Percentiles rank a stretch among this genome's conserved stretches.
Conservation (phyloP, 805 yeast species). For the Teunomyces kruisii region DNA sequence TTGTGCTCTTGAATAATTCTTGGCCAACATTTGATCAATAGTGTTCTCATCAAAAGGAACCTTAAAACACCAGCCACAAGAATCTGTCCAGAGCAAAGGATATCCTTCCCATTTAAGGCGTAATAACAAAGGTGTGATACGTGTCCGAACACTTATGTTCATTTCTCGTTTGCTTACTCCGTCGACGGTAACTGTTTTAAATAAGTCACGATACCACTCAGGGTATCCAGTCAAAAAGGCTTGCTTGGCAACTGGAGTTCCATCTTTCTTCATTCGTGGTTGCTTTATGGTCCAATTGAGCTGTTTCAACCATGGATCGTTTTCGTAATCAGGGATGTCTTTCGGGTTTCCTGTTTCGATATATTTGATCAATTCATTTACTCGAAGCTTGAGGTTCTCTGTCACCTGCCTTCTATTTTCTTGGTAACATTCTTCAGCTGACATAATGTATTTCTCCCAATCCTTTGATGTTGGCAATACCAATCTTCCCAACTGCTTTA, state of each 20-base stretch:
- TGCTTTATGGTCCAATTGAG: conserved; percentile 81
- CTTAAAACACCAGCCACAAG: conserved; percentile 86
- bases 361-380: conserved; percentile 52
- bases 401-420: conserved; percentile 57
- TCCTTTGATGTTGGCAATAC: conserved; percentile 72
- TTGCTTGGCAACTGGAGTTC: conserved; percentile 68
- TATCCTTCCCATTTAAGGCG: conserved; percentile 80
- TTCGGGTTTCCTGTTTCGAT: conserved; percentile 25
- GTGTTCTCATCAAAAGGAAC: conserved; percentile 44
- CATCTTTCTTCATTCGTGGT: conserved; percentile 61
- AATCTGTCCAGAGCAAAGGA: conserved; percentile 79
- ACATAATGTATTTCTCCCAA: conserved; percentile 73
- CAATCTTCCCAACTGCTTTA: conserved; percentile 68
- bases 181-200: conserved; percentile 36
- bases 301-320: conserved; percentile 90
- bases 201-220: conserved; percentile 78
- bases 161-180: conserved; percentile 39
- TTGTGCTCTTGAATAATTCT: conserved; percentile 38
- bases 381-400: conserved; percentile 55
- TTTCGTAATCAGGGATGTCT: conserved; percentile 30
- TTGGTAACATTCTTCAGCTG: conserved; percentile 67
- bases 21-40: conserved; percentile 28
- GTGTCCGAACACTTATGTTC: conserved; percentile 65
- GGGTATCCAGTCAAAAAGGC: conserved; percentile 85
- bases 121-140: conserved; percentile 74